Conservation (phyloP, 441 rosid species). For the Brassica balearica region DNA sequence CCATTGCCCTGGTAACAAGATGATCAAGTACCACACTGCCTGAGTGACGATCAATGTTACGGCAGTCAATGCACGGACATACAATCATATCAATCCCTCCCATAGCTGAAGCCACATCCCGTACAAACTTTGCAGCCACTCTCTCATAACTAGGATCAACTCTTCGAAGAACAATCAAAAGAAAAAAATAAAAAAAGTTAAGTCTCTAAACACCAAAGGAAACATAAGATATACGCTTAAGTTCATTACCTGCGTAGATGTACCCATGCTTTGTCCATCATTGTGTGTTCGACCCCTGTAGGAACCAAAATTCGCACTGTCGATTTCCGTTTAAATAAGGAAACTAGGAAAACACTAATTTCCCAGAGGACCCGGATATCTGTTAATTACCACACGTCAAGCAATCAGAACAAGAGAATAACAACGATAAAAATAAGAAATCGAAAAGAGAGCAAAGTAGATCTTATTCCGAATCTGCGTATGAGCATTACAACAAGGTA, state of each 20-base stretch:
- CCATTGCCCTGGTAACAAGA: not conserved
- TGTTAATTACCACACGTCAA: too few relatives aligned
- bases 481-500: too few relatives aligned
- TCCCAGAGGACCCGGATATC: too few relatives aligned
- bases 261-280: not conserved
- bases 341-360: too few relatives aligned
- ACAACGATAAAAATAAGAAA: too few relatives aligned
- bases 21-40: not conserved
- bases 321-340: too few relatives aligned
- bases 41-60: not conserved
- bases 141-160: not conserved
- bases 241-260: not conserved
- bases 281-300: not conserved
- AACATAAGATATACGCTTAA: not conserved
- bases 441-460: too few relatives aligned
- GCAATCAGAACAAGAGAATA: too few relatives aligned
- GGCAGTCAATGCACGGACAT: not conserved
- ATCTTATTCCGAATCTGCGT: too few relatives aligned
- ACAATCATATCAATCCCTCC: not conserved
- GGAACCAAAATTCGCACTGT: too few relatives aligned
- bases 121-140: not conserved
- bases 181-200: not conserved
- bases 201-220: not conserved
- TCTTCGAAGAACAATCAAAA: not conserved
- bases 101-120: not conserved